Percentiles rank a stretch among this genome's conserved stretches.
Evolutionary conservation across 2,329 filamentous ascomycete genomes (phyloP).

Genomic region (Calonectria leucothoes): DNA sequence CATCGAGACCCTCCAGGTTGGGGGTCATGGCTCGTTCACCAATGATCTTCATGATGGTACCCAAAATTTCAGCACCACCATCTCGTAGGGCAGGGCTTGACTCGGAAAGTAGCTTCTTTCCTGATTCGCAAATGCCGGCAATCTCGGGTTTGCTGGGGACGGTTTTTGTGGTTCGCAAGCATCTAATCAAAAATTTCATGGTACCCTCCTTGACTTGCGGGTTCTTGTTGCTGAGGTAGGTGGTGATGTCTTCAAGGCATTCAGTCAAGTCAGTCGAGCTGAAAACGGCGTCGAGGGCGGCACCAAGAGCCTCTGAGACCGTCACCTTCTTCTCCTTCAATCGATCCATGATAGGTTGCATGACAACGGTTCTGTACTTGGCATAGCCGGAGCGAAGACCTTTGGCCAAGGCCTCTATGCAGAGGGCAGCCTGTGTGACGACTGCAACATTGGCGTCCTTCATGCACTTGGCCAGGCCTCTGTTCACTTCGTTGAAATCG

Average conservation of each 20-base stretch:
- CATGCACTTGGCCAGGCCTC: conserved; percentile 93
- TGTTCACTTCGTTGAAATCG: conserved; percentile 85
- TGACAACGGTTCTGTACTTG: conserved; percentile 83
- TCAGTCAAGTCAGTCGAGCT: conserved; percentile 79
- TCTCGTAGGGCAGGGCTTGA: conserved; percentile 87
- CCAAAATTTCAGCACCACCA: conserved; percentile 90
- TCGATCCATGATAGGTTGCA: conserved; percentile 92
- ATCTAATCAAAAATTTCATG: conserved; percentile 91
- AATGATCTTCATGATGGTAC: conserved; percentile 98
- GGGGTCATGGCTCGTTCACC: conserved; percentile 96
- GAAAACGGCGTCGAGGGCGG: conserved; percentile 81
- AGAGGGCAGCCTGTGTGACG: conserved; percentile 92
- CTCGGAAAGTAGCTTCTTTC: conserved; percentile 91
- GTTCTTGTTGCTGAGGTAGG: conserved; percentile 93
- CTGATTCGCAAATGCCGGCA: conserved; percentile 84
- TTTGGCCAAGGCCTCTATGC: conserved; percentile 88
- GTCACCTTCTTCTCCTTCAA: conserved; percentile 96
- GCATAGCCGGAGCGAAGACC: conserved; percentile 82
- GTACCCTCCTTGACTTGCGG: conserved; percentile 97
- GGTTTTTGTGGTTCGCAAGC: conserved; percentile 83
- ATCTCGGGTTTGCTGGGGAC: conserved; percentile 89
- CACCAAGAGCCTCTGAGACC: conserved; percentile 88
- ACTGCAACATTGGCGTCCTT: conserved; percentile 98
- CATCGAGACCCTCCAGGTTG: conserved; percentile 90
- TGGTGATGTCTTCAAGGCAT: conserved; percentile 88